Evolutionary conservation across 805 yeast genomes (phyloP).

Genomic region (Candida silvatica): DNA sequence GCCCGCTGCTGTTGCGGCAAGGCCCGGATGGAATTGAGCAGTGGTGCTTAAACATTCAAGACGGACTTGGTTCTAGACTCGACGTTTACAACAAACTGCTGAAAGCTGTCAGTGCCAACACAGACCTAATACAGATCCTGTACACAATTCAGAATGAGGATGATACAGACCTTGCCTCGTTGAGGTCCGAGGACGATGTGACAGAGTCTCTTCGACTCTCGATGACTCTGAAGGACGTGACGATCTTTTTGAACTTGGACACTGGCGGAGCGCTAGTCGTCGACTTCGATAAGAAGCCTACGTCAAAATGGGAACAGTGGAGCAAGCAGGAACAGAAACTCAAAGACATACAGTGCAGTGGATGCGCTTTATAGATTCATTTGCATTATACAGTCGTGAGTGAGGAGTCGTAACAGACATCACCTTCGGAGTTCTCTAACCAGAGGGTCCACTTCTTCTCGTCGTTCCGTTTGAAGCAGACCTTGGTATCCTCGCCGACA

Average conservation of each 20-base stretch:
- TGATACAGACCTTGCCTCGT: too few species aligned
- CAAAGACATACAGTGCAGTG: conserved; percentile 3
- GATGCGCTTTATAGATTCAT: too few species aligned
- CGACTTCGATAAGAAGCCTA: conserved; percentile 42
- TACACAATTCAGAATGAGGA: conserved; percentile 21
- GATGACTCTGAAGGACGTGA: conserved; percentile 48
- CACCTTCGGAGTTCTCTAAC: conserved; percentile 12
- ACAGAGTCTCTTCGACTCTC: conserved; percentile 30
- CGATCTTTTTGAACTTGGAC: conserved; percentile 35
- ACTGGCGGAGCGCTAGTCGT: conserved; percentile 22
- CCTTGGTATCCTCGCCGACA: conserved; percentile 27
- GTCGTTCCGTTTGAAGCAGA: conserved; percentile 12
- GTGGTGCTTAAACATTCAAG: conserved; percentile 26
- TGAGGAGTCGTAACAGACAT: conserved; percentile 8
- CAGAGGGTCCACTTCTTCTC: conserved; percentile 15
- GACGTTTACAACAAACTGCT: conserved; percentile 4
- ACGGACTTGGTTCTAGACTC: conserved; percentile 3
- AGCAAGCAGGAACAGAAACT: conserved; percentile 16
- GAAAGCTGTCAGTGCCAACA: conserved; percentile 5
- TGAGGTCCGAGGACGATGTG: conserved; percentile 31
- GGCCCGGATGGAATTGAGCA: conserved; percentile 17
- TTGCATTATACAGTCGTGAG: conserved; percentile 9
- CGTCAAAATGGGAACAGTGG: conserved; percentile 38
- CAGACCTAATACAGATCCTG: conserved; percentile 16
- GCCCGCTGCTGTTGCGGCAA: conserved; percentile 32